Conservation (phyloP, 345 rosid genomes). For the Acer saccharum region DNA sequence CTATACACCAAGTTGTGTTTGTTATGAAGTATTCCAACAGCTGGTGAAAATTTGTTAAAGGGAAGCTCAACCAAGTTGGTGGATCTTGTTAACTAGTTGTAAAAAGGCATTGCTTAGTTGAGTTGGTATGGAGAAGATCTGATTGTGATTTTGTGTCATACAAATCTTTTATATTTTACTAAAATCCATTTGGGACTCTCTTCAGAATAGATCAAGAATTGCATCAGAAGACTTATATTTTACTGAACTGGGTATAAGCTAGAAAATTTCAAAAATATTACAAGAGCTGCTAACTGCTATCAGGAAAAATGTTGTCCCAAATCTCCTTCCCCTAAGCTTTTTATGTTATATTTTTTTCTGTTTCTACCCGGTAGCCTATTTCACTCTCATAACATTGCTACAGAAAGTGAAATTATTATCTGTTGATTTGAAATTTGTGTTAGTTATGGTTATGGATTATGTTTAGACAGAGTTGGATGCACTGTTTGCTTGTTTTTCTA, state of each 20-base stretch:
- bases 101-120: background rate
- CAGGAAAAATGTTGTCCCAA: background rate
- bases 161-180: background rate
- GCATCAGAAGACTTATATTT: background rate
- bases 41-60: background rate
- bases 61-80: background rate
- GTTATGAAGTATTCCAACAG: background rate
- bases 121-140: background rate
- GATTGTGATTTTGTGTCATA: background rate
- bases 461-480: slow-evolving; percentile 7
- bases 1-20: background rate
- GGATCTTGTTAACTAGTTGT: background rate
- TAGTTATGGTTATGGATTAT: background rate
- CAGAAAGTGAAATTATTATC: background rate
- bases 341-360: background rate
- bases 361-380: background rate
- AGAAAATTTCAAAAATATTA: background rate
- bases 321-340: background rate
- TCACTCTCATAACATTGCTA: background rate
- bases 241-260: background rate
- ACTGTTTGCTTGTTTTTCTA: background rate
- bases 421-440: background rate
- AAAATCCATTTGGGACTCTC: background rate
- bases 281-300: background rate
- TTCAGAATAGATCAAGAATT: background rate